A percentile compares a stretch with the other conserved stretches of the same genome.
phyloP scores from a whole-genome alignment of 2,329 filamentous ascomycete species.

The Fusarium gaditjirri region DNA sequence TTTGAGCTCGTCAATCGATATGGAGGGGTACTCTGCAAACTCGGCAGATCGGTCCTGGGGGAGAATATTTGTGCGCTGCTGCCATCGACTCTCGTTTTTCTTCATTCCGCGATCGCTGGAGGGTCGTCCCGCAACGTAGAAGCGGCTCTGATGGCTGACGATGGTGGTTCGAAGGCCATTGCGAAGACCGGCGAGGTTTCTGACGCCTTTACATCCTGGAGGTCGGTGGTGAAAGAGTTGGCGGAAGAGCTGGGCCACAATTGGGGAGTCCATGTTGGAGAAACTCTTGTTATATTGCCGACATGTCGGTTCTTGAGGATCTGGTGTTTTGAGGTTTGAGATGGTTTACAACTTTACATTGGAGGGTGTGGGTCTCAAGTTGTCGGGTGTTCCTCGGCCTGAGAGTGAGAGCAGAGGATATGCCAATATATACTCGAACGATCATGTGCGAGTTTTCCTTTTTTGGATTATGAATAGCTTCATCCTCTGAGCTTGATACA shows the following conservation, averaged over 20 bases:
- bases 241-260: conserved; percentile 81
- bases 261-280: conserved; percentile 79
- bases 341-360: conserved; percentile 21
- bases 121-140: conserved; percentile 45
- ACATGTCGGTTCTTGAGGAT: conserved; percentile 10
- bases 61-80: conserved; percentile 81
- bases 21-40: conserved; percentile 82
- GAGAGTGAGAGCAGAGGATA: background rate
- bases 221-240: conserved; percentile 79
- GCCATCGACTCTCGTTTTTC: conserved; percentile 79
- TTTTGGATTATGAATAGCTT: conserved; percentile 9
- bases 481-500: background rate
- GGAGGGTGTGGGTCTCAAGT: conserved; percentile 31
- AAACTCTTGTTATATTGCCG: conserved; percentile 8
- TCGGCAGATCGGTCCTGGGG: conserved; percentile 82
- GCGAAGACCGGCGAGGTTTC: conserved; percentile 39
- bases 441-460: conserved; percentile 33
- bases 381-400: conserved; percentile 41
- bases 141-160: conserved; percentile 37
- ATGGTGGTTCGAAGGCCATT: conserved; percentile 35
- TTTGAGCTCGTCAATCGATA: conserved; percentile 84
- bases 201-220: conserved; percentile 48
- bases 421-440: conserved; percentile 2
- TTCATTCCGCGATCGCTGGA: conserved; percentile 55
- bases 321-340: conserved; percentile 14